These are phyloP conservation scores for Lyophyllum atratum DNA, from an alignment of 768 basidiomycete genomes.

Conservation along the genomic window DNA sequence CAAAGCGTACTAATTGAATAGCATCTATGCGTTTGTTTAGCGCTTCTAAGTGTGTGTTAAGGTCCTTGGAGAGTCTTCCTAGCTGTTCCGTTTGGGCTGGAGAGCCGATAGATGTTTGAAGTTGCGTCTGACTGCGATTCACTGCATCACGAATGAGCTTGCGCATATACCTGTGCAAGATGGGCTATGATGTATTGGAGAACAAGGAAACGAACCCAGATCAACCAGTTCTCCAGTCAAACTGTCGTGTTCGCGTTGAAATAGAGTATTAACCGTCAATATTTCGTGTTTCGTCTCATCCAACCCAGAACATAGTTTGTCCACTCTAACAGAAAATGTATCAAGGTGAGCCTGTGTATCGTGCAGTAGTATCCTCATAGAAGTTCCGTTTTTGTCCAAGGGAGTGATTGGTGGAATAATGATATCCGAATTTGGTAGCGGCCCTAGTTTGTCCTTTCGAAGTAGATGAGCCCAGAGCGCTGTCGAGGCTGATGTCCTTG, in stretches of 20 bases:
- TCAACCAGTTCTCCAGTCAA: constrained; percentile 57
- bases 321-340: constrained; percentile 60
- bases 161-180: constrained; percentile 15
- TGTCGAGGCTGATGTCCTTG: constrained; percentile 32
- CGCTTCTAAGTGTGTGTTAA: constrained; percentile 43
- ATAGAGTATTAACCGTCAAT: constrained; percentile 51
- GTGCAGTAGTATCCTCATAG: constrained; percentile 71
- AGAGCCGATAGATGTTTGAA: constrained; percentile 57
- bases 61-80: constrained; percentile 40
- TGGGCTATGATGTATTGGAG: neutral
- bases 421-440: constrained; percentile 19
- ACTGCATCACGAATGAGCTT: constrained; percentile 36
- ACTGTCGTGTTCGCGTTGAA: constrained; percentile 59
- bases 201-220: constrained; percentile 43
- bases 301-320: constrained; percentile 49
- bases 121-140: constrained; percentile 61
- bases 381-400: constrained; percentile 65
- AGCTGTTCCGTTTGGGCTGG: constrained; percentile 52
- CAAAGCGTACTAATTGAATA: constrained; percentile 45
- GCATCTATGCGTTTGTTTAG: constrained; percentile 59
- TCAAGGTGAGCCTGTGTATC: constrained; percentile 76
- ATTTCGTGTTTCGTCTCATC: constrained; percentile 58
- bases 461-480: constrained; percentile 63
- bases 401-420: constrained; percentile 43
- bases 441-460: constrained; percentile 38